Evolutionary conservation across 148 eudicot species (phyloP), one percentile per base, ranked within the genome.

Genomic region (Vaccinium vitisidaea): DNA sequence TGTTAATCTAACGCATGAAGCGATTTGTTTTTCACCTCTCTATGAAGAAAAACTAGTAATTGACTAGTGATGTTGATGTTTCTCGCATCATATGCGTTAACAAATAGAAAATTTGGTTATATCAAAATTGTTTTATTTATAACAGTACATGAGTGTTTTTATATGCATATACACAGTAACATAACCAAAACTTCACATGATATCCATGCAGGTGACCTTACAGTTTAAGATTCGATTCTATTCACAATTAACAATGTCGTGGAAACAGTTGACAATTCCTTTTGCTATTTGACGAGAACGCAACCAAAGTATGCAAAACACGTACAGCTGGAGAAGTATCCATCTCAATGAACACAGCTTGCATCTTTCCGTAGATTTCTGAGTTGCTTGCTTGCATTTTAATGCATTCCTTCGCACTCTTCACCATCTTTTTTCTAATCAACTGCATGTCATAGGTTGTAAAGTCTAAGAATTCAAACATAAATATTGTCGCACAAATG

Each of bases 321-420:
- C 94, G 83, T 89, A 93, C 96, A 46, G 86, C 74, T 21, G 87
- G 88, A 87, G 87, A 63, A 75, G 88, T 84, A 15, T 94, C 99
- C 90, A 92, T 87, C 84, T 93, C 90, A 56, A 93, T 54, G 81
- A 96, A 96, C 23, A 90, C 88, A 43, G 89, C 94, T 73, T 94
- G 93, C 95, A 96, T 90, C 88, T 88, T 84, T 39, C 94, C 94
- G 80, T 96, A 96, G 11, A 96, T 88, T 86, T 94, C 95, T 49
- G 89, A 90, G 75, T 87, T 87, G 83, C 88, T 91, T 54, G 91
- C 93, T 82, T 96, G 88, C 79, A 83, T 85, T 80, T 92, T 86
- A 14, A 94, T 92, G 91, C 94, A 83, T 88, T 93, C 95, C 82
- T 92, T 93, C 27, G 95, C 99, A 86, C 91, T 88, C 87, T 89